A percentile compares a stretch with the other conserved stretches of the same genome.
Evolutionary conservation across 495 filamentous ascomycete species (phyloP).

Genomic region (Penicillium lividum): DNA sequence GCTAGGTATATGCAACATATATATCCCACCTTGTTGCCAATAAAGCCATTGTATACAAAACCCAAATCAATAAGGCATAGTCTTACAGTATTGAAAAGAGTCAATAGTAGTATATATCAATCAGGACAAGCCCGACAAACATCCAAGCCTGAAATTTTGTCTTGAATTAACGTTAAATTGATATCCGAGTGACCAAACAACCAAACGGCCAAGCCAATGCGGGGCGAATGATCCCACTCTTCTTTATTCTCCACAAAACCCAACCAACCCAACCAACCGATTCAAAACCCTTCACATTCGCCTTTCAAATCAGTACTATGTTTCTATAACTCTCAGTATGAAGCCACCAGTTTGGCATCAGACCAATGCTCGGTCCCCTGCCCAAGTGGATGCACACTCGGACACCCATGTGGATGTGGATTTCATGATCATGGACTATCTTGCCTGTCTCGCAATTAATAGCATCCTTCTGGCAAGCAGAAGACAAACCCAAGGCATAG

Average conservation of each 20-base stretch:
- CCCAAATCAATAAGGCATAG: too few species aligned
- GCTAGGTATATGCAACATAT: too few species aligned
- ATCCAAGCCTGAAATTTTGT: too few species aligned
- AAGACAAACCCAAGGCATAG: slow-evolving; percentile 1
- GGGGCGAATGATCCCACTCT: neutral
- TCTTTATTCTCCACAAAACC: neutral
- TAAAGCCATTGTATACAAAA: too few species aligned
- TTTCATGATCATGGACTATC: slow-evolving; percentile 56
- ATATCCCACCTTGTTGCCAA: too few species aligned
- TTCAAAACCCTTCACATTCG: neutral
- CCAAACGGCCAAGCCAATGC: neutral
- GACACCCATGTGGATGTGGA: slow-evolving; percentile 46
- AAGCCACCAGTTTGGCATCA: neutral
- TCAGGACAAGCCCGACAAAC: too few species aligned
- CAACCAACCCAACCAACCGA: neutral
- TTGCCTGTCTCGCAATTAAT: slow-evolving; percentile 45
- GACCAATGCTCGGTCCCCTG: neutral
- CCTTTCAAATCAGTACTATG: neutral
- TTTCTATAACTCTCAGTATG: neutral
- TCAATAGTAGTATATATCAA: too few species aligned
- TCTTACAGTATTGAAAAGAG: too few species aligned
- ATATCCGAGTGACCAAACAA: neutral
- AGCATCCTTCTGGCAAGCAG: slow-evolving; percentile 23
- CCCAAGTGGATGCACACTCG: slow-evolving; percentile 13
- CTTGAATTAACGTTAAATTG: too few species aligned